These are phyloP conservation scores for Candida adriatica DNA, from an alignment of 805 yeast species.

Conservation along the genomic window DNA sequence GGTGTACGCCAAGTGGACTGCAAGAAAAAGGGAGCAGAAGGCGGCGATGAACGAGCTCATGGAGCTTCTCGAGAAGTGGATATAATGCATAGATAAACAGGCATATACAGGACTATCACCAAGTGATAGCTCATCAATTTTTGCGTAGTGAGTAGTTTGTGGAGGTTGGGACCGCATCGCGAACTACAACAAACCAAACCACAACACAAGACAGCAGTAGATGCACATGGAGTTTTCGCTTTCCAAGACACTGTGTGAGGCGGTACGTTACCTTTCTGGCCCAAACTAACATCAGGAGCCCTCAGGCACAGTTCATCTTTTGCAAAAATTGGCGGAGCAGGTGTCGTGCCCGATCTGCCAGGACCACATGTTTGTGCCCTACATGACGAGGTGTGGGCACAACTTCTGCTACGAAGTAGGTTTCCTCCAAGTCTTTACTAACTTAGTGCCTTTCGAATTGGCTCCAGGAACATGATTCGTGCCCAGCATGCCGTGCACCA, in stretches of 20 bases:
- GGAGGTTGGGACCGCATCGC: no score
- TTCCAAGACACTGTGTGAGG: no score
- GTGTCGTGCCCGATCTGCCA: conserved; percentile 57
- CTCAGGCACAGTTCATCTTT: no score
- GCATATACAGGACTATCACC: no score
- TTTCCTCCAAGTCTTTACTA: conserved; percentile 1
- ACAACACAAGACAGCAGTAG: no score
- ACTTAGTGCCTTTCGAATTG: conserved; percentile 47
- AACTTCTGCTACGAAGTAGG: conserved; percentile 53
- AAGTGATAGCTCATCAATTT: no score
- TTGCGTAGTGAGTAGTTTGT: no score
- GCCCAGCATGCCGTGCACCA: conserved; percentile 60
- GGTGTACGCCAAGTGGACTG: neutral
- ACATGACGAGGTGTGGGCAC: conserved; percentile 63
- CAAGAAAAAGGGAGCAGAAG: neutral
- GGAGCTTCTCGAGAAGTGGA: neutral
- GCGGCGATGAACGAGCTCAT: neutral
- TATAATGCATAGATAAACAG: no score
- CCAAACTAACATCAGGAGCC: no score
- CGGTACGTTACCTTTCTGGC: no score
- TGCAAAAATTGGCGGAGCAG: conserved; percentile 25
- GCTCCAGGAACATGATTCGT: conserved; percentile 50
- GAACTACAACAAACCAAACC: no score
- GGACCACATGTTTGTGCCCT: conserved; percentile 62
- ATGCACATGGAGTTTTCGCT: no score